Conservation (phyloP, 805 yeast species). For the Wickerhamiella australiensis region DNA sequence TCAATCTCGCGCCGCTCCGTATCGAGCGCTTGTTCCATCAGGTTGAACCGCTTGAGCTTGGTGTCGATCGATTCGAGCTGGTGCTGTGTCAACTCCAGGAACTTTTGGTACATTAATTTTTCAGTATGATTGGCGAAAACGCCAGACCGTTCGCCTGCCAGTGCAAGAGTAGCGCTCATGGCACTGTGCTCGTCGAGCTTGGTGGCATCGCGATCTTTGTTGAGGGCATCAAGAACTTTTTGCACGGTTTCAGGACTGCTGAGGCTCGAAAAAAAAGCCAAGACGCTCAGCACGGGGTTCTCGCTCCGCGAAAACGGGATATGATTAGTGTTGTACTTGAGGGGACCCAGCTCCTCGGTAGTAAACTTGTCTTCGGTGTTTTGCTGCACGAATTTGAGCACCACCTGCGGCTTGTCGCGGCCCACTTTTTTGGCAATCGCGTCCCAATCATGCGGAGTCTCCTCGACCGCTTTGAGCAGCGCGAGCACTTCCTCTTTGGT, state of each 20-base stretch:
- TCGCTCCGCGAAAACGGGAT: conserved; percentile 77
- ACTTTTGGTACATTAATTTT: conserved; percentile 41
- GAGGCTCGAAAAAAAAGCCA: conserved; percentile 71
- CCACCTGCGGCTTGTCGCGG: conserved; percentile 56
- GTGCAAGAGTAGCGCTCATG: conserved; percentile 51
- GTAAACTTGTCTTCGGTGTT: conserved; percentile 64
- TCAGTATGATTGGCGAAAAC: conserved; percentile 22
- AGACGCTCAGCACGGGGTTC: conserved; percentile 88
- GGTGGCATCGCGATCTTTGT: conserved; percentile 20
- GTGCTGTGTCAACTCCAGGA: conserved; percentile 52
- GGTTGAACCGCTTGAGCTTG: conserved; percentile 54
- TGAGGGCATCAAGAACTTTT: conserved; percentile 48
- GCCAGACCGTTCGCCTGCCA: conserved; percentile 36
- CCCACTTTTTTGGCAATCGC: conserved; percentile 57
- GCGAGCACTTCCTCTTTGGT: conserved; percentile 46
- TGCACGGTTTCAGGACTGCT: conserved; percentile 80
- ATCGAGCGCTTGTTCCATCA: conserved; percentile 47
- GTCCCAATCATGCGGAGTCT: conserved; percentile 66
- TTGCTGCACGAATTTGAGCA: conserved; percentile 61
- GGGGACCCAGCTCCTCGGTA: conserved; percentile 51
- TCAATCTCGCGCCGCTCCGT: conserved; percentile 35
- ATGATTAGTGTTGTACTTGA: conserved; percentile 63
- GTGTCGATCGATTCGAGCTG: conserved; percentile 63
- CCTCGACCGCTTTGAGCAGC: conserved; percentile 50
- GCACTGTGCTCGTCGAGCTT: conserved; percentile 15